phyloP scores from a whole-genome alignment of 164 flowering plant genomes.

The Paratinospora sagittata region DNA sequence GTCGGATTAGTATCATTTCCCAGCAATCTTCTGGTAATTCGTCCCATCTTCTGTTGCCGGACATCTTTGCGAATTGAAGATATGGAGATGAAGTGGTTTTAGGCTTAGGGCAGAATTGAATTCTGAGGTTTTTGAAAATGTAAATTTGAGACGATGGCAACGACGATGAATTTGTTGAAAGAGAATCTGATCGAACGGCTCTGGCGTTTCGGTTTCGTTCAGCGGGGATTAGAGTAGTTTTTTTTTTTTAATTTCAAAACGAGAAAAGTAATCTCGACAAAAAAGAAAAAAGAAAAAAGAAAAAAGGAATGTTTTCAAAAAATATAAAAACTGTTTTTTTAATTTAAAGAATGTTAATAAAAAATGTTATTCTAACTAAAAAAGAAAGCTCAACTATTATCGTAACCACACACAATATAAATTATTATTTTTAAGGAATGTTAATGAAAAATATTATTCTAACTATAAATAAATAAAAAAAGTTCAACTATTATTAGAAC shows the following conservation, averaged over 20 bases:
- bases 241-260: not conserved
- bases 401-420: no score
- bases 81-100: not conserved
- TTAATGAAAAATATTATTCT: no score
- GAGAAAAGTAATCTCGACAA: no score
- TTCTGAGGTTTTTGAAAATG: not conserved
- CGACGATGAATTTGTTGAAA: not conserved
- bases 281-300: no score
- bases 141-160: not conserved
- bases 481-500: no score
- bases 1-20: slow-evolving; percentile 31
- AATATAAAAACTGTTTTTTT: no score
- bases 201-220: not conserved
- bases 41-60: not conserved
- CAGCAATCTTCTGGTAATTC: slow-evolving; percentile 55
- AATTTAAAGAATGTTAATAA: no score
- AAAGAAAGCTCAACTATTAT: no score
- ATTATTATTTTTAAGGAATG: no score
- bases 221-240: not conserved
- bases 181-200: not conserved
- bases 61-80: slow-evolving; percentile 10
- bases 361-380: no score
- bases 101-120: not conserved
- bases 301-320: no score
- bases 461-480: no score